Percentiles rank a stretch among this genome's conserved stretches.
These are phyloP conservation scores for Trichoderma arundinaceum DNA, from an alignment of 2,329 filamentous ascomycete genomes.

Conservation along the genomic window DNA sequence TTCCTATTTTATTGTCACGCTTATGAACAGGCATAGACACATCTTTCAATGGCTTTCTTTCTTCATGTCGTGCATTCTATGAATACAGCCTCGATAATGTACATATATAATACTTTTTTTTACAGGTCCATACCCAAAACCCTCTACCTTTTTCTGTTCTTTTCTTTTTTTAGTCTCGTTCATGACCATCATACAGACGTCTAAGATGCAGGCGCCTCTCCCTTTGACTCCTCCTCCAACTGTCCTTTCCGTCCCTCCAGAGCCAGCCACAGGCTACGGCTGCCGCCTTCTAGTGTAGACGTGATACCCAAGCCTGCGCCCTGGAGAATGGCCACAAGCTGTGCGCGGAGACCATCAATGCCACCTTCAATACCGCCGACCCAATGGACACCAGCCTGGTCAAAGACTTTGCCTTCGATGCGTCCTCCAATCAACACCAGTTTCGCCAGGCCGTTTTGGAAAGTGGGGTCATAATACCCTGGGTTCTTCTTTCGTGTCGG, in stretches of 20 bases:
- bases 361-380: constrained; percentile 80
- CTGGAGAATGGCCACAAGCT: constrained; percentile 82
- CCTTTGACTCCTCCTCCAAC: constrained; percentile 66
- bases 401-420: constrained; percentile 84
- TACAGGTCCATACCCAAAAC: constrained; percentile 20
- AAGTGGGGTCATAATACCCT: constrained; percentile 77
- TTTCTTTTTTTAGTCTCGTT: constrained; percentile 10
- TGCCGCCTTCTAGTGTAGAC: constrained; percentile 76
- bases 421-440: constrained; percentile 84
- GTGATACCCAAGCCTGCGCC: constrained; percentile 79
- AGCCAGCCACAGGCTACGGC: constrained; percentile 84
- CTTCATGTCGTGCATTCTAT: constrained; percentile 13
- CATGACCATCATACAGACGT: constrained; percentile 19
- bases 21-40: not conserved
- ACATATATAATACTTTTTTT: constrained; percentile 23
- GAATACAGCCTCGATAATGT: constrained; percentile 19
- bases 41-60: not conserved
- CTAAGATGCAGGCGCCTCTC: constrained; percentile 23
- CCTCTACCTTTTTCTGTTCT: not conserved
- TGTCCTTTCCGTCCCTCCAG: constrained; percentile 81
- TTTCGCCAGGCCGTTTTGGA: constrained; percentile 85
- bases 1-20: too few species aligned
- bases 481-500: constrained; percentile 78
- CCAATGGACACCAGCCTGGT: constrained; percentile 69
- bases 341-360: constrained; percentile 77